Percentiles rank a stretch among this genome's conserved stretches.
These are phyloP conservation scores for Eimeria brunetti DNA, from an alignment of 169 alveolate species.

Conservation along the genomic window DNA sequence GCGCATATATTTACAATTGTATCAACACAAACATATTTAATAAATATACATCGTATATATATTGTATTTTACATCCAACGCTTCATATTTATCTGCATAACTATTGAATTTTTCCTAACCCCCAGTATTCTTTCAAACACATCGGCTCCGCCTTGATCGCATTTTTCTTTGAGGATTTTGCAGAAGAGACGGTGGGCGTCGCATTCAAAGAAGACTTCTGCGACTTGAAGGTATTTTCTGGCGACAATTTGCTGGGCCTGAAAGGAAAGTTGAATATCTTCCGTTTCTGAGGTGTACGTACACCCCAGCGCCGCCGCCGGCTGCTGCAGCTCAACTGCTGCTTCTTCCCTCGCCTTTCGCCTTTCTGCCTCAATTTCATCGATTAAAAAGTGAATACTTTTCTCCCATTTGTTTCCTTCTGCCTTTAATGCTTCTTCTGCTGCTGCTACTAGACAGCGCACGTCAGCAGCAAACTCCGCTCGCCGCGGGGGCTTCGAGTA, in stretches of 20 bases:
- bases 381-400: not conserved
- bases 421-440: not conserved
- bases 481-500: slow-evolving; percentile 62
- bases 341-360: slow-evolving; percentile 53
- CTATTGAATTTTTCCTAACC: not conserved
- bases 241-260: slow-evolving; percentile 20
- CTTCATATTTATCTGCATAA: not conserved
- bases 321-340: not conserved
- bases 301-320: not conserved
- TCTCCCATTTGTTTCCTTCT: not conserved
- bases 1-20: not conserved
- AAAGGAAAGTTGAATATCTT: not conserved
- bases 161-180: not conserved
- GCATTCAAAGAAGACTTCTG: slow-evolving; percentile 72
- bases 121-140: slow-evolving; percentile 31
- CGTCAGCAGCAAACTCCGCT: slow-evolving; percentile 38
- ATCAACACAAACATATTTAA: not conserved
- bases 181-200: slow-evolving; percentile 61
- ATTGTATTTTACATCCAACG: too few species aligned
- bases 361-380: slow-evolving; percentile 8
- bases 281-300: not conserved
- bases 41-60: too few species aligned
- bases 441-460: slow-evolving; percentile 1
- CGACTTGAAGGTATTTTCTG: slow-evolving; percentile 61
- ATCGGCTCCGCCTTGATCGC: not conserved